Evolutionary conservation across 1,139 yeast genomes (phyloP).

Genomic region (Protomyces inouyei): DNA sequence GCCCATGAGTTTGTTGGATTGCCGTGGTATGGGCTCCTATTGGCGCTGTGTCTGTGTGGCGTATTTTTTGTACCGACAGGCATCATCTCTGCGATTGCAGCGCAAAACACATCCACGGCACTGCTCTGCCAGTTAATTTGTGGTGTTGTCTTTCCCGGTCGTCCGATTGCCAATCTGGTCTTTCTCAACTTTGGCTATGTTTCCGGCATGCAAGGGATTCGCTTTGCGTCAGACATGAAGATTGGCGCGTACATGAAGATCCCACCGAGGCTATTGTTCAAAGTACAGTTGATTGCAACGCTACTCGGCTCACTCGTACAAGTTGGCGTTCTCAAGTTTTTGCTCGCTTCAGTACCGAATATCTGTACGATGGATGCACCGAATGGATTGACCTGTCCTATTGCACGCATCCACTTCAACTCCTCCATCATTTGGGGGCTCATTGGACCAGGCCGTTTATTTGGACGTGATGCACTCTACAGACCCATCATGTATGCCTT

Average conservation of each 20-base stretch:
- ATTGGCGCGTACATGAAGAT: slow-evolving; percentile 59
- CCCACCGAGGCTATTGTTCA: slow-evolving; percentile 57
- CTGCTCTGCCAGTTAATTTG: slow-evolving; percentile 58
- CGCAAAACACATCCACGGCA: slow-evolving; percentile 50
- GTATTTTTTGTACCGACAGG: slow-evolving; percentile 29
- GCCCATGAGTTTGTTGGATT: slow-evolving; percentile 37
- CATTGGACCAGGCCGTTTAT: slow-evolving; percentile 54
- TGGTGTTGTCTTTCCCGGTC: slow-evolving; percentile 62
- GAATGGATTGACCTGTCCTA: slow-evolving; percentile 33
- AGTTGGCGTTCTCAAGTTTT: slow-evolving; percentile 54
- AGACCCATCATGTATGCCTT: slow-evolving; percentile 43
- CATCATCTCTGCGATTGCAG: slow-evolving; percentile 31
- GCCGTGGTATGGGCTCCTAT: slow-evolving; percentile 22
- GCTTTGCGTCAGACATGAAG: slow-evolving; percentile 56
- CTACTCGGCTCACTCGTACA: slow-evolving; percentile 41
- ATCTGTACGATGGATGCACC: slow-evolving; percentile 42
- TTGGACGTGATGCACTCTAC: slow-evolving; percentile 33
- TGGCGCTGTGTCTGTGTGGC: slow-evolving; percentile 15
- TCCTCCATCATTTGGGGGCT: slow-evolving; percentile 54
- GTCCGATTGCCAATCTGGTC: slow-evolving; percentile 57
- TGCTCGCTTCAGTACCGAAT: slow-evolving; percentile 43
- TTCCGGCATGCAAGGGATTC: slow-evolving; percentile 55
- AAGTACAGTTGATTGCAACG: slow-evolving; percentile 48
- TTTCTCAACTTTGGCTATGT: slow-evolving; percentile 45
- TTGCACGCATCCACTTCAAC: slow-evolving; percentile 46